Conservation (phyloP, 495 filamentous ascomycete genomes). For the Letharia columbiana region DNA sequence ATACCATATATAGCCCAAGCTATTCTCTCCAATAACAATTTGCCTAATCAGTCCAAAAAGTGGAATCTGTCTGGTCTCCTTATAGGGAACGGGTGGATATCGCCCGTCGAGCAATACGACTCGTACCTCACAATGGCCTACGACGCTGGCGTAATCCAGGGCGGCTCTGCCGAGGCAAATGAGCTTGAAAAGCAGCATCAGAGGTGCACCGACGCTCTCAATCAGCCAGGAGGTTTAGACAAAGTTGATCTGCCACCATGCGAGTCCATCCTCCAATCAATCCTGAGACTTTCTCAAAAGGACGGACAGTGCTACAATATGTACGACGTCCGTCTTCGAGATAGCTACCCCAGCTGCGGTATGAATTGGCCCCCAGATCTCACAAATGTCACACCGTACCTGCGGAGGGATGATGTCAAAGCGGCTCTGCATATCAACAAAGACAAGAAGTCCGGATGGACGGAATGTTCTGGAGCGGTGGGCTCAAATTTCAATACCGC, state of each 20-base stretch:
- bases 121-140: constrained; percentile 75
- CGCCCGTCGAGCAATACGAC: constrained; percentile 81
- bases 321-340: constrained; percentile 83
- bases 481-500: constrained; percentile 54
- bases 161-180: constrained; percentile 53
- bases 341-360: constrained; percentile 68
- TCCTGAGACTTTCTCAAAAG: constrained; percentile 53
- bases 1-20: constrained; percentile 91
- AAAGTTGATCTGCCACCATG: constrained; percentile 60
- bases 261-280: constrained; percentile 61
- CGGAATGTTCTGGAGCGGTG: constrained; percentile 81
- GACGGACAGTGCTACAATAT: constrained; percentile 72
- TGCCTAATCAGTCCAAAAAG: constrained; percentile 25
- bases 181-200: constrained; percentile 62
- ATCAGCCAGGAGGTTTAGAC: constrained; percentile 43
- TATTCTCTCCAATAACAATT: constrained; percentile 72
- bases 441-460: constrained; percentile 78
- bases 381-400: constrained; percentile 64
- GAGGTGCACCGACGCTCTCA: constrained; percentile 51
- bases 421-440: constrained; percentile 73
- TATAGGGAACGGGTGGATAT: constrained; percentile 97
- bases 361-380: constrained; percentile 96
- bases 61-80: constrained; percentile 86
- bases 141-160: constrained; percentile 59
- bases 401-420: constrained; percentile 71